Base-by-base conservation (phyloP, 768 basidiomycete species). In the Podaxis pistillaris region DNA sequence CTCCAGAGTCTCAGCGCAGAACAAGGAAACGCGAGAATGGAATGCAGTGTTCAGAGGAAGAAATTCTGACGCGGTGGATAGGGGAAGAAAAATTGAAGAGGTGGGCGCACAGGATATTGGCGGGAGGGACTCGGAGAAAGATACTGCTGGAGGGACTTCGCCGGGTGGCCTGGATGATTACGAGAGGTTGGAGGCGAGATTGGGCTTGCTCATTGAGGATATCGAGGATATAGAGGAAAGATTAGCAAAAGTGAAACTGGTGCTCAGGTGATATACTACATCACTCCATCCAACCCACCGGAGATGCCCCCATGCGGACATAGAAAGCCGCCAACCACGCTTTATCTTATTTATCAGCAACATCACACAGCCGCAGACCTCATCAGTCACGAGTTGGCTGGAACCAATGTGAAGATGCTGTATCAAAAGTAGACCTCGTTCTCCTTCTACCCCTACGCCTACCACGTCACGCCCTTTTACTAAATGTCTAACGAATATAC, bases 151-250 rank as follows among this genome's bases (percentile, higher is more conserved):
- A 26, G 12, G 5, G 3, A 1, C 6, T 13, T 12, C 26, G 11
- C 28, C 49, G 24, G 26, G 22, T 13, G 49, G 26, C 24, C 6
- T 24, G 9, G 37, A 38, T 8, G 24, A 19, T 38, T 59, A 50
- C 22, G 5, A 40, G 9, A 15, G 30, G 58, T 17, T 59, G 37
- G 58, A 59, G 24, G 22, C 50, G 36, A 33, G 49, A 24, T 26
- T 59, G 33, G 30, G 22, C 38, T 37, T 51, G 2, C 49, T 59
- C 15, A 51, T 59, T 11, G 58, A 36, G 7, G 49, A 49, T 4
- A 59, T 59, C 3, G 49, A 50, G 30, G 58, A 59, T 50, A 50
- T 59, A 12, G 47, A 59, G 47, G 26, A 50, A 33, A 58, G 41
- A 38, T 36, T 58, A 49, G 57, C 44, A 22, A 37, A 24, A 37